These are phyloP conservation scores for Coriaria nepalensis DNA, from an alignment of 306 rosid genomes.

Conservation along the genomic window DNA sequence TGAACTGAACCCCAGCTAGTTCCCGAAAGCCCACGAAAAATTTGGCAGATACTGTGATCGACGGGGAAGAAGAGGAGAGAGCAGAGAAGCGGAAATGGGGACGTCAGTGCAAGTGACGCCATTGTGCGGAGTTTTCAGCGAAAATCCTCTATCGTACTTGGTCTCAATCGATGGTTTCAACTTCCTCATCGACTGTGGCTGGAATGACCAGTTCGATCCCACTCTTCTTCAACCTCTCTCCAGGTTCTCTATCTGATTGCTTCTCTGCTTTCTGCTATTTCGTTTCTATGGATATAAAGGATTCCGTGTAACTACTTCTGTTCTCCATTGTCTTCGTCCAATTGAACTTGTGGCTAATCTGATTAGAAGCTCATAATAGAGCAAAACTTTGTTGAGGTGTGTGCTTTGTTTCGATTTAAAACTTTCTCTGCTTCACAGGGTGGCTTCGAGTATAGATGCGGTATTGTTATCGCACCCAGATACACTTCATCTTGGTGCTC, in stretches of 20 bases:
- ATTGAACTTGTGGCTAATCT: too few relatives aligned
- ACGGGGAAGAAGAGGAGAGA: neutral
- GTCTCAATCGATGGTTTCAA: constrained; percentile 84
- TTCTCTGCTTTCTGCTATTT: neutral
- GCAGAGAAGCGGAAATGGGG: constrained; percentile 41
- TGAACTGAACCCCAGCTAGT: too few relatives aligned
- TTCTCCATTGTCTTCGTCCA: too few relatives aligned
- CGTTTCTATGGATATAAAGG: neutral
- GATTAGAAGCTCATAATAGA: too few relatives aligned
- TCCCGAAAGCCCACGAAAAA: too few relatives aligned
- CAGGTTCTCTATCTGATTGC: constrained; percentile 35
- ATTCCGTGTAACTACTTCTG: too few relatives aligned
- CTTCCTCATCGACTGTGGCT: constrained; percentile 86
- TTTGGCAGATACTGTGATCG: too few relatives aligned
- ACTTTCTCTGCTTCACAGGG: constrained; percentile 30
- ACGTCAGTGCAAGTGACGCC: constrained; percentile 88
- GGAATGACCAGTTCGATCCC: constrained; percentile 91
- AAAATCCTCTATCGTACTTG: constrained; percentile 81
- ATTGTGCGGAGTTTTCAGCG: constrained; percentile 79
- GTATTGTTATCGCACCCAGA: constrained; percentile 78
- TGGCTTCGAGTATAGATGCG: constrained; percentile 72
- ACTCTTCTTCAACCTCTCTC: constrained; percentile 77
- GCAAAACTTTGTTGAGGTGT: too few relatives aligned
- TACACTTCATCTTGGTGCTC: constrained; percentile 92
- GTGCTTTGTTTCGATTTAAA: neutral